Base-by-base conservation (phyloP, 1,139 yeast species). In the Geotrichum citri-aurantii region DNA sequence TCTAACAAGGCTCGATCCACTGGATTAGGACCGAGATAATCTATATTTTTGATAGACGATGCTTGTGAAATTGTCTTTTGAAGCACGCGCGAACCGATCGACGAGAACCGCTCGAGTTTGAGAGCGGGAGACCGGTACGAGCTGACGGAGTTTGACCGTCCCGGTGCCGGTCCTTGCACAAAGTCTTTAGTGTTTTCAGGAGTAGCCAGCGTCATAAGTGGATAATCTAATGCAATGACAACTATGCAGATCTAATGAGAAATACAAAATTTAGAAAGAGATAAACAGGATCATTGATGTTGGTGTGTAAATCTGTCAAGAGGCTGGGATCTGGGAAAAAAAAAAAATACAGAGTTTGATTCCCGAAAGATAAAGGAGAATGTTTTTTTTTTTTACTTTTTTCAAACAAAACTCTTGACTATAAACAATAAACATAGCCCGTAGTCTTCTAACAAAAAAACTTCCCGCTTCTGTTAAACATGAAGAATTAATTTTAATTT, bases 11-110 rank as follows among this genome's bases (percentile, higher is more conserved):
- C 44, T 37, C 19, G 44, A 37, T 37, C 19, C 19, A n/a, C 19
- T 6, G 44, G 44, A 8, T 12, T 24, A 12, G 52, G 26, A 29
- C 52, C 44, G 14, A 46, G 26, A 12, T 17, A 46, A 7, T 23
- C 50, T 29, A 33, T 33, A 24, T 49, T 33, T 19, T 44, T 47
- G 7, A 57, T 52, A 2, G 59, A 57, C 6, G 59, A 57, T 7
- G 56, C 59, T 37, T 57, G 59, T 19, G 57, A 53, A 2, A 57
- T 17, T 14, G 59, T 57, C 21, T 50, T 52, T 27, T 52, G 48
- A 11, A 57, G 54, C 12, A 53, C 46, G 11, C 56, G 44, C 21
- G 59, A 53, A 10, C 57, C 57, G 19, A 44, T 44, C n/a, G 56
- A 27, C 2, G 59, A 51, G 29, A 53, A 12, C 46, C 49, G 48